Base-by-base conservation (phyloP, 306 rosid genomes). In the Alnus glutinosa region DNA sequence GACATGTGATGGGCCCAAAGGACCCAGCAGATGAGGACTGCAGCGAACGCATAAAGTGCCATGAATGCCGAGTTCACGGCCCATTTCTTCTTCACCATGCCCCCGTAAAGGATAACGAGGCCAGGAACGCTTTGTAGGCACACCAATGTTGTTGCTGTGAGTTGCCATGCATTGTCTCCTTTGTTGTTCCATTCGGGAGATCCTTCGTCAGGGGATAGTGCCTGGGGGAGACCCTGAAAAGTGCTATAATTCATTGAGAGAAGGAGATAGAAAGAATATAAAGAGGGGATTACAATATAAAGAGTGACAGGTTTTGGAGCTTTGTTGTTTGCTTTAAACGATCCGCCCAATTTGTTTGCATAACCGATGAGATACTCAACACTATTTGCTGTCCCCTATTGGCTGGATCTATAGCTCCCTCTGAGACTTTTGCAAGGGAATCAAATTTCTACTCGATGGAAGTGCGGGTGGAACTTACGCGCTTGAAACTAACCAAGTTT, bases 111-210 rank as follows among this genome's bases (percentile, higher is more conserved):
- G 0, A 92, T 85, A 1, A 90, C 87, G 1, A 93, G 93, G 46
- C 91, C 92, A 0, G 90, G 90, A 46, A 93, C 88, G 5, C 88
- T 93, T 19, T 90, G 91, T 9, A 89, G 82, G 83, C 89, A 89
- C 36, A 90, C 97, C 85, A 90, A 39, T 8, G 87, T 86, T 16
- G 96, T 83, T 23, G 92, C 89, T 1, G 84, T 88, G 3, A 90
- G 91, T 69, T 89, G 92, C 96, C 96, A 90, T 16, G 84, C 89
- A 47, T 87, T 89, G 88, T 90, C 97, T 13, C 84, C 97, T 82
- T 89, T 90, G 91, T 87, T 88, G 71, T 81, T 66, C 94, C 97
- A 92, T 30, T 3, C 5, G 3, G 88, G 91, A 1, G 86, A 80
- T 51, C 83, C 49, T 3, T 81, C 73, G 10, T 39, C 70, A 13